phyloP scores from a whole-genome alignment of 2,329 filamentous ascomycete genomes.

The Colletotrichum agaves region DNA sequence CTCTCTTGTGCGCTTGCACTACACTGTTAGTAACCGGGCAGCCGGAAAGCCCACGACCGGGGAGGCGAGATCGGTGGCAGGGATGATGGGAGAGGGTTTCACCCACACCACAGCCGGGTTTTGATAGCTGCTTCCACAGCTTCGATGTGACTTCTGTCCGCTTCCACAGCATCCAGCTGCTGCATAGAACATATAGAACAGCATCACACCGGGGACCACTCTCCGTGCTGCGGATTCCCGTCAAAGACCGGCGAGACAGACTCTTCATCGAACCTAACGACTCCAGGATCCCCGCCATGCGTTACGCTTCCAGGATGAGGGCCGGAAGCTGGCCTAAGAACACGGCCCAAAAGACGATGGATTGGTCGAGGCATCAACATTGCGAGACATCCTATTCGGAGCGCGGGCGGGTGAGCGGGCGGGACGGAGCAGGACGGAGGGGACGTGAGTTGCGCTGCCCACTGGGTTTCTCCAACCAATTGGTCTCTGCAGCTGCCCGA shows the following conservation, averaged over 20 bases:
- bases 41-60: background rate
- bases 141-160: background rate
- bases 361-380: slow-evolving; percentile 6
- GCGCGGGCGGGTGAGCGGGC: slow-evolving; percentile 14
- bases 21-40: background rate
- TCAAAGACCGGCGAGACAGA: background rate
- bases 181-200: background rate
- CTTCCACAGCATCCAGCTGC: background rate
- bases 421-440: slow-evolving; percentile 7
- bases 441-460: slow-evolving; percentile 6
- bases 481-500: slow-evolving; percentile 16
- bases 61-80: slow-evolving; percentile 9
- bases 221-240: background rate
- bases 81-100: background rate
- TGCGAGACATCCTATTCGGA: slow-evolving; percentile 14
- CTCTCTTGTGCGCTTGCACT: background rate
- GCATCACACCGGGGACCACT: background rate
- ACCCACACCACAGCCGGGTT: too few species aligned
- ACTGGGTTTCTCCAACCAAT: slow-evolving; percentile 3
- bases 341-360: slow-evolving; percentile 1
- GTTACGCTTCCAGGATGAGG: slow-evolving; percentile 26
- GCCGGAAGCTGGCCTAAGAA: background rate
- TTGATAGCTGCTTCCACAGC: slow-evolving; percentile 2
- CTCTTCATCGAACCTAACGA: background rate
- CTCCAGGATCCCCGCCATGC: slow-evolving; percentile 11